A percentile compares a stretch with the other conserved stretches of the same genome.
Evolutionary conservation across 257 asterid species (phyloP).

Genomic region (Thymus quinquecostatus): DNA sequence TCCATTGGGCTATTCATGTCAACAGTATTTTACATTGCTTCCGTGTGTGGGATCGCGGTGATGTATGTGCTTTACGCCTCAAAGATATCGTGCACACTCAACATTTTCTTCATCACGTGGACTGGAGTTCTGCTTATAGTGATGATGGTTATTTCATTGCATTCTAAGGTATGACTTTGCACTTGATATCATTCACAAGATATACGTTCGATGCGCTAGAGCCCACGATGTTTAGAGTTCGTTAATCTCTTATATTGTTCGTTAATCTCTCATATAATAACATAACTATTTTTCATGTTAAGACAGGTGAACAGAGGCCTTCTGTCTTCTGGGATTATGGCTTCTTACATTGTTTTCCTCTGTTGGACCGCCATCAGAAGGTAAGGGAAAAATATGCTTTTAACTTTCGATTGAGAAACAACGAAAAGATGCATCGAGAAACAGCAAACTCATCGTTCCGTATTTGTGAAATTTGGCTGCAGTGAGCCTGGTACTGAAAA

Average conservation of each 20-base stretch:
- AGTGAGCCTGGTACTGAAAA: constrained; percentile 84
- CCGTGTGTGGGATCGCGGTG: constrained; percentile 65
- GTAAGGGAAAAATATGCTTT: constrained; percentile 32
- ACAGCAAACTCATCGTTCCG: not conserved
- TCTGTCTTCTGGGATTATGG: constrained; percentile 94
- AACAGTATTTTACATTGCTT: constrained; percentile 65
- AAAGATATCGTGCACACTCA: constrained; percentile 67
- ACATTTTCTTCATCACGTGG: constrained; percentile 95
- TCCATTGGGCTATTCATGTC: constrained; percentile 91
- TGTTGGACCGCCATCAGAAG: constrained; percentile 97
- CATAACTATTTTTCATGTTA: constrained; percentile 29
- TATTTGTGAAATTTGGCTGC: constrained; percentile 27
- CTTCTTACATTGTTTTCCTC: constrained; percentile 86
- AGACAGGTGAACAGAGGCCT: constrained; percentile 91
- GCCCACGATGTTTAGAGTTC: too few relatives aligned
- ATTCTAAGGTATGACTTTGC: constrained; percentile 69
- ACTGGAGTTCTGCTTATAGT: constrained; percentile 77
- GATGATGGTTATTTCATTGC: constrained; percentile 87
- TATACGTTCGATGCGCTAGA: too few relatives aligned
- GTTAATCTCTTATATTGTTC: too few relatives aligned
- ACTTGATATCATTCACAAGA: not conserved
- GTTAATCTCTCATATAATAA: too few relatives aligned
- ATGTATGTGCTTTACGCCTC: constrained; percentile 84
- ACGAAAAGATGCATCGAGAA: not conserved
- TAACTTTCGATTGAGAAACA: not conserved